Conservation (phyloP, 2,329 filamentous ascomycete species). For the Pezicula carpinea region DNA sequence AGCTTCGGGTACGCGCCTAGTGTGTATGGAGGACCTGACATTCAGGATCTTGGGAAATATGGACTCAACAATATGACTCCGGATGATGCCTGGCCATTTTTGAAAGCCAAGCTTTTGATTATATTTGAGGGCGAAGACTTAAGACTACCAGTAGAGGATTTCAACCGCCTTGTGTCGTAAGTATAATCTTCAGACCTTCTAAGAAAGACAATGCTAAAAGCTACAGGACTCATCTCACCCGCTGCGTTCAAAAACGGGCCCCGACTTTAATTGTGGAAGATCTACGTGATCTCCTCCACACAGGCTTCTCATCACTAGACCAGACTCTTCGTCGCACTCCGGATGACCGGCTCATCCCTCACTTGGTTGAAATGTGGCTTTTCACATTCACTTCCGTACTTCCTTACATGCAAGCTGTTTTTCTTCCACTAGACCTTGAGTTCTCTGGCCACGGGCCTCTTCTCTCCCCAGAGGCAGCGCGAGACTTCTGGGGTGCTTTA, state of each 20-base stretch:
- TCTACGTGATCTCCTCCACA: slow-evolving; percentile 67
- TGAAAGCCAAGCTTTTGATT: slow-evolving; percentile 70
- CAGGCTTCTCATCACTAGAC: slow-evolving; percentile 82
- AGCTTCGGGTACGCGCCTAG: slow-evolving; percentile 26
- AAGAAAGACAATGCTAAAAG: slow-evolving; percentile 6
- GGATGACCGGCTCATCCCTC: slow-evolving; percentile 84
- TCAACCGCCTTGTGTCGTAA: slow-evolving; percentile 69
- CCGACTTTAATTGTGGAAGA: slow-evolving; percentile 72
- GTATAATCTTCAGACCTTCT: slow-evolving; percentile 10
- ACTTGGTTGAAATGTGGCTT: slow-evolving; percentile 90
- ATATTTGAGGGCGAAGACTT: slow-evolving; percentile 81
- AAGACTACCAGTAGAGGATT: slow-evolving; percentile 75
- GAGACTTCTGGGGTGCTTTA: slow-evolving; percentile 84
- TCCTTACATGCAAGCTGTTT: slow-evolving; percentile 92
- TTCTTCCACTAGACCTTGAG: slow-evolving; percentile 87
- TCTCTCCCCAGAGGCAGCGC: slow-evolving; percentile 72
- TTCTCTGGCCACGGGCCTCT: slow-evolving; percentile 81
- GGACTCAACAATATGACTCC: slow-evolving; percentile 65
- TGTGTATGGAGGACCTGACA: slow-evolving; percentile 42
- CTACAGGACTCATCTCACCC: slow-evolving; percentile 62
- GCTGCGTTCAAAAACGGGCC: slow-evolving; percentile 68
- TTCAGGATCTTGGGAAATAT: slow-evolving; percentile 52
- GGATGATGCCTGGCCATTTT: slow-evolving; percentile 78
- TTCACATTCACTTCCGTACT: slow-evolving; percentile 86
- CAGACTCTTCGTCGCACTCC: slow-evolving; percentile 73